Conservation (phyloP, 345 rosid genomes). For the Carallia pectinifolia region DNA sequence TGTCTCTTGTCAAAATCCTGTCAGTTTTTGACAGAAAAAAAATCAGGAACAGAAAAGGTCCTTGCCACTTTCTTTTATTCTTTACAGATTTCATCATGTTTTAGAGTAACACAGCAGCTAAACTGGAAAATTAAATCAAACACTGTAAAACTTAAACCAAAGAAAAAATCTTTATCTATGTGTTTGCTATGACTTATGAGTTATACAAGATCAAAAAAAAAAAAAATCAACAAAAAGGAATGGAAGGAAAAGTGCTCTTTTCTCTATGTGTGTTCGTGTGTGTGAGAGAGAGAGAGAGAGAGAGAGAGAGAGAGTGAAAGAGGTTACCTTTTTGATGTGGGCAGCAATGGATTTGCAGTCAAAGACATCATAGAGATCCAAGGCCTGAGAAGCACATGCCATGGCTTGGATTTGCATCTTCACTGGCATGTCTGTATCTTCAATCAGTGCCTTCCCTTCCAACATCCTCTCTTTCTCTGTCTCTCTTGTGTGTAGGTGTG, state of each 20-base stretch:
- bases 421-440: constrained; percentile 89
- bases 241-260: neutral
- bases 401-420: constrained; percentile 91
- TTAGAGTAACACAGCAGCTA: no score
- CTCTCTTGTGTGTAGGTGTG: neutral
- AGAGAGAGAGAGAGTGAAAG: neutral
- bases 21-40: neutral
- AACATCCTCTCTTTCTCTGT: constrained; percentile 39
- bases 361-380: constrained; percentile 63
- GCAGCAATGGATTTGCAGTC: constrained; percentile 68
- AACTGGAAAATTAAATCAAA: no score
- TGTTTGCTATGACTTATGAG: neutral
- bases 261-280: neutral
- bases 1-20: constrained; percentile 66
- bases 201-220: neutral
- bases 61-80: neutral
- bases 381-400: constrained; percentile 69
- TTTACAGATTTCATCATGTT: neutral
- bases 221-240: neutral
- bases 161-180: no score
- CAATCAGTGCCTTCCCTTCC: constrained; percentile 67
- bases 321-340: constrained; percentile 55
- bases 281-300: no score
- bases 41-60: neutral
- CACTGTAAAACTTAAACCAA: no score